These are phyloP conservation scores for Vararia minispora DNA, from an alignment of 768 basidiomycete species.

Conservation along the genomic window DNA sequence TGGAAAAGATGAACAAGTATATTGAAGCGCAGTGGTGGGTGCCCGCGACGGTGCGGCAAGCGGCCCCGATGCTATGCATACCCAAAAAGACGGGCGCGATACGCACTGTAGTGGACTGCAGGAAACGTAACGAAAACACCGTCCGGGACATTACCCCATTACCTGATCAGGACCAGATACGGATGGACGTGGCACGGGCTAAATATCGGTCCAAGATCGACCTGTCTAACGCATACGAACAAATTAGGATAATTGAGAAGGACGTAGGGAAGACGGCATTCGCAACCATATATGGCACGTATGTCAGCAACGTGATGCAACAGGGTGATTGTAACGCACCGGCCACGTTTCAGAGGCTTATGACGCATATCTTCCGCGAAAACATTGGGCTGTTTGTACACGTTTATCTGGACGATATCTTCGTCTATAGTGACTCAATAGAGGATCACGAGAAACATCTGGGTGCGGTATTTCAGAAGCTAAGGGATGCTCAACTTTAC, in stretches of 20 bases:
- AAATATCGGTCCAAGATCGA: slow-evolving; percentile 18
- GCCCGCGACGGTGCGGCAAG: slow-evolving; percentile 15
- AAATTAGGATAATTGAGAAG: slow-evolving; percentile 17
- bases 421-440: slow-evolving; percentile 25
- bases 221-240: slow-evolving; percentile 23
- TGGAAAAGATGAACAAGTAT: slow-evolving; percentile 21
- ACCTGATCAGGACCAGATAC: slow-evolving; percentile 20
- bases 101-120: slow-evolving; percentile 17
- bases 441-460: slow-evolving; percentile 29
- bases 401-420: slow-evolving; percentile 34
- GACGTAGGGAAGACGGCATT: slow-evolving; percentile 20
- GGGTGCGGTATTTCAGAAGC: slow-evolving; percentile 18
- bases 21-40: slow-evolving; percentile 22
- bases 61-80: slow-evolving; percentile 20
- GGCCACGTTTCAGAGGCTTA: slow-evolving; percentile 34
- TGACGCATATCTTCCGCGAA: slow-evolving; percentile 28
- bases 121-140: slow-evolving; percentile 23
- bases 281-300: slow-evolving; percentile 24
- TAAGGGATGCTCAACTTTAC: slow-evolving; percentile 21
- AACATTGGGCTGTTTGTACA: slow-evolving; percentile 28
- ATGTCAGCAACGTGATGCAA: slow-evolving; percentile 29
- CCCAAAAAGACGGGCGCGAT: slow-evolving; percentile 19
- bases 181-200: slow-evolving; percentile 14
- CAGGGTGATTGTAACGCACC: slow-evolving; percentile 36
- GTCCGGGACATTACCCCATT: slow-evolving; percentile 18